These are phyloP conservation scores for Salix viminalis DNA, from an alignment of 345 rosid species.

Conservation along the genomic window DNA sequence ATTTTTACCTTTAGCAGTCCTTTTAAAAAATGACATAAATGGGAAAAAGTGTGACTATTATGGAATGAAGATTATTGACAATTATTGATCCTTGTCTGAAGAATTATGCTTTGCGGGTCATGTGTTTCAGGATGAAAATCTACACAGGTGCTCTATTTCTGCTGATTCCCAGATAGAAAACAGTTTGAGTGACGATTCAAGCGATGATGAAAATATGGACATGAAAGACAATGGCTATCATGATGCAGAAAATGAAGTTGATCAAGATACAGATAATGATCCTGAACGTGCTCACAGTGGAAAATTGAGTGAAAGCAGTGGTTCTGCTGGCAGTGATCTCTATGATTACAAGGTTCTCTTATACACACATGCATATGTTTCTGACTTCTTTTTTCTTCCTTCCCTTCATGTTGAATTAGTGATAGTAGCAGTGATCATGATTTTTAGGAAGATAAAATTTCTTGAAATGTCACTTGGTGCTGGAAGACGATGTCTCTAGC, in stretches of 20 bases:
- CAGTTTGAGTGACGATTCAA: conserved; percentile 86
- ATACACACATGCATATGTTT: background rate
- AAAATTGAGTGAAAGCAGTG: conserved; percentile 89
- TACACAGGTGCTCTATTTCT: conserved; percentile 89
- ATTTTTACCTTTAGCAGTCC: background rate
- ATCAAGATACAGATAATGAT: conserved; percentile 75
- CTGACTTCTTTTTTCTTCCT: background rate
- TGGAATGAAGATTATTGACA: background rate
- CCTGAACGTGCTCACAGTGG: conserved; percentile 72
- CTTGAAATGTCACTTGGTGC: background rate
- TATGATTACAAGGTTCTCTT: conserved; percentile 68
- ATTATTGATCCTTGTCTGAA: background rate
- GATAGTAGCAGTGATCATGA: background rate
- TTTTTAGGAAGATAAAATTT: background rate
- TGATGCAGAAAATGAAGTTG: conserved; percentile 87
- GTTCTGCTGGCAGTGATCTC: conserved; percentile 74
- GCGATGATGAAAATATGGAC: conserved; percentile 79
- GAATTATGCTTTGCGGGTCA: background rate
- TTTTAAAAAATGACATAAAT: background rate
- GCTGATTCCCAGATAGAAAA: conserved; percentile 85
- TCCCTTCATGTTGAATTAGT: background rate
- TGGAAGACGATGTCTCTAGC: background rate
- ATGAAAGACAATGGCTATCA: conserved; percentile 68
- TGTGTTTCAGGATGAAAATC: conserved; percentile 77
- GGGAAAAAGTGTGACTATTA: background rate